Conservation (phyloP, 192 early-diverging fungal species). For the Podila epigama region DNA sequence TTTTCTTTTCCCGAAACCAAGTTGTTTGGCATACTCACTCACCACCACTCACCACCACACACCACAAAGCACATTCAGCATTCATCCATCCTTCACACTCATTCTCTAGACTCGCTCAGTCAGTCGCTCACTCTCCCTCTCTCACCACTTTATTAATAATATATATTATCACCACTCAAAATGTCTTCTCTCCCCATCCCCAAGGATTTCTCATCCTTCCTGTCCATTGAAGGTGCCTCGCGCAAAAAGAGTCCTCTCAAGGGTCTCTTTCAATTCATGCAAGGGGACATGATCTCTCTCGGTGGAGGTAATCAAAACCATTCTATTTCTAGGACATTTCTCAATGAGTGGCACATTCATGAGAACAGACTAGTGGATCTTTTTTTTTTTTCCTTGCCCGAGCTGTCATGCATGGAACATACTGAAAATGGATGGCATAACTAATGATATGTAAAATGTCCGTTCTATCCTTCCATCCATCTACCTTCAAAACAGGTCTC, state of each 20-base stretch:
- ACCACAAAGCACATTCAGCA: neutral
- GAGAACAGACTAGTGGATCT: too few species aligned
- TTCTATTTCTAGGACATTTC: too few species aligned
- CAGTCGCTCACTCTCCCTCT: neutral
- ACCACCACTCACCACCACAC: neutral
- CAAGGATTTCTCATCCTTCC: slow-evolving; percentile 49
- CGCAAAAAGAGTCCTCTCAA: slow-evolving; percentile 54
- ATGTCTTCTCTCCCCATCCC: slow-evolving; percentile 36
- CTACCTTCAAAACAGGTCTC: slow-evolving; percentile 44
- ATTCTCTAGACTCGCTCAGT: neutral
- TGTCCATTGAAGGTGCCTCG: slow-evolving; percentile 36
- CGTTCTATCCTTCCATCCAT: neutral
- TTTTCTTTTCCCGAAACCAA: neutral
- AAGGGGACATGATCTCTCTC: slow-evolving; percentile 64
- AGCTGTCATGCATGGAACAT: too few species aligned
- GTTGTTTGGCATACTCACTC: neutral
- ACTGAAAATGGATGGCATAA: too few species aligned
- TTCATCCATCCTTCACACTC: neutral
- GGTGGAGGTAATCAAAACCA: slow-evolving; percentile 67
- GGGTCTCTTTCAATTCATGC: slow-evolving; percentile 38
- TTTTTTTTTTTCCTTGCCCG: neutral
- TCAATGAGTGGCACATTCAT: too few species aligned
- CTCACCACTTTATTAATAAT: neutral
- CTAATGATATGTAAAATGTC: neutral
- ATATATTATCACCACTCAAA: neutral